phyloP scores from a whole-genome alignment of 805 yeast species.

The Yarrowia bubula region DNA sequence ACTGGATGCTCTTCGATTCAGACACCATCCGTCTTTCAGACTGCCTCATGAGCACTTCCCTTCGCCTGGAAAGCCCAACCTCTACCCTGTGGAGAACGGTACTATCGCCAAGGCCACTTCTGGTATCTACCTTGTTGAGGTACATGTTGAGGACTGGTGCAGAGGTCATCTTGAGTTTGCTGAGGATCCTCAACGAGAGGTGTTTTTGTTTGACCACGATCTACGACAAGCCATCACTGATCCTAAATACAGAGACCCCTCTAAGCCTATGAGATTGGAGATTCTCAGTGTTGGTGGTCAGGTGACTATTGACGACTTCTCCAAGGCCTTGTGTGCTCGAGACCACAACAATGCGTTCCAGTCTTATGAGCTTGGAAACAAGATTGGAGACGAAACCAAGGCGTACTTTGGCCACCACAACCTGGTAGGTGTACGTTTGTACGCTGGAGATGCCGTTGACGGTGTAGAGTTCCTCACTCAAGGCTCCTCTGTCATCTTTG shows the following conservation, averaged over 20 bases:
- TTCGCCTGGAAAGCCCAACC: slow-evolving; percentile 43
- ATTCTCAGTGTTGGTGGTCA: slow-evolving; percentile 61
- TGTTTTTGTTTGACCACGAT: slow-evolving; percentile 50
- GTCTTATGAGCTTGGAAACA: slow-evolving; percentile 33
- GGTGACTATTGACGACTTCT: slow-evolving; percentile 52
- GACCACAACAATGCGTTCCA: slow-evolving; percentile 18
- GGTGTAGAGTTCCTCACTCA: slow-evolving; percentile 61
- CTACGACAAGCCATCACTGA: slow-evolving; percentile 43
- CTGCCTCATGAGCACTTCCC: slow-evolving; percentile 57
- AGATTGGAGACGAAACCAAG: slow-evolving; percentile 35
- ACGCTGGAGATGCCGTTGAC: slow-evolving; percentile 76
- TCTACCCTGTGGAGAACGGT: slow-evolving; percentile 49
- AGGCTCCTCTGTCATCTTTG: slow-evolving; percentile 37
- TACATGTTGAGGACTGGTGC: slow-evolving; percentile 56
- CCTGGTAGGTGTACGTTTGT: slow-evolving; percentile 57
- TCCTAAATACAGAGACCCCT: slow-evolving; percentile 36
- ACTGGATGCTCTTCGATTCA: slow-evolving; percentile 70
- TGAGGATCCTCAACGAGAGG: slow-evolving; percentile 58
- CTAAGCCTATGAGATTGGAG: slow-evolving; percentile 49
- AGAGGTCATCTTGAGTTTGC: slow-evolving; percentile 59
- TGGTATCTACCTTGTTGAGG: slow-evolving; percentile 75
- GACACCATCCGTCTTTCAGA: slow-evolving; percentile 77
- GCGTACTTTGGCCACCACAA: slow-evolving; percentile 36
- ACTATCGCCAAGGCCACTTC: slow-evolving; percentile 52
- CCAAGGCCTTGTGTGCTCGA: slow-evolving; percentile 39